Evolutionary conservation across 148 eudicot genomes (phyloP).

Genomic region (Nyssa sinensis): DNA sequence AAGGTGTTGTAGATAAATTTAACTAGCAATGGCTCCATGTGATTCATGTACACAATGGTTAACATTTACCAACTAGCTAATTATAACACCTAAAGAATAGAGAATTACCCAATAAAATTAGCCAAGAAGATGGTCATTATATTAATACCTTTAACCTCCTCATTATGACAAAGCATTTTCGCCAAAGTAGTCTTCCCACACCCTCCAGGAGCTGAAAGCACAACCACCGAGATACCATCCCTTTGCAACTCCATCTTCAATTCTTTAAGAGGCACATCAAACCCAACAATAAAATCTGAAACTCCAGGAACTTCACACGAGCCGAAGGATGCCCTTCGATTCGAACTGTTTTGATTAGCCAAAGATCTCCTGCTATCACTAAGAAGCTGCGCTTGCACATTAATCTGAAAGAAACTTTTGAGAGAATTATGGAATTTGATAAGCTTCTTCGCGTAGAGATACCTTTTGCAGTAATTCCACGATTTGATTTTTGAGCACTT

Average conservation of each 20-base stretch:
- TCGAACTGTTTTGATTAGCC: background rate
- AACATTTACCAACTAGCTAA: no score
- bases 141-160: no score
- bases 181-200: slow-evolving; percentile 3
- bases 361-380: background rate
- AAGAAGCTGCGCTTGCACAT: background rate
- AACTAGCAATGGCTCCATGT: no score
- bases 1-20: no score
- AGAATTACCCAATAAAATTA: no score
- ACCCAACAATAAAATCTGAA: slow-evolving; percentile 11
- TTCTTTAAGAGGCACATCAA: slow-evolving; percentile 12
- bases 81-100: no score
- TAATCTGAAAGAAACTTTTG: background rate
- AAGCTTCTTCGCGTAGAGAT: slow-evolving; percentile 11
- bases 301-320: slow-evolving; percentile 7
- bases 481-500: slow-evolving; percentile 16
- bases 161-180: no score
- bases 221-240: no score
- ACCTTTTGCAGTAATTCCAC: slow-evolving; percentile 15
- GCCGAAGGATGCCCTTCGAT: background rate
- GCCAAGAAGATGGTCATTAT: no score
- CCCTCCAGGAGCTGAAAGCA: no score
- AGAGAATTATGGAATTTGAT: slow-evolving; percentile 1
- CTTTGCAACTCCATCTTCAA: no score
- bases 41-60: no score